A percentile compares a stretch with the other conserved stretches of the same genome.
These are phyloP conservation scores for Saturnispora sanitii DNA, from an alignment of 805 yeast species.

Conservation along the genomic window DNA sequence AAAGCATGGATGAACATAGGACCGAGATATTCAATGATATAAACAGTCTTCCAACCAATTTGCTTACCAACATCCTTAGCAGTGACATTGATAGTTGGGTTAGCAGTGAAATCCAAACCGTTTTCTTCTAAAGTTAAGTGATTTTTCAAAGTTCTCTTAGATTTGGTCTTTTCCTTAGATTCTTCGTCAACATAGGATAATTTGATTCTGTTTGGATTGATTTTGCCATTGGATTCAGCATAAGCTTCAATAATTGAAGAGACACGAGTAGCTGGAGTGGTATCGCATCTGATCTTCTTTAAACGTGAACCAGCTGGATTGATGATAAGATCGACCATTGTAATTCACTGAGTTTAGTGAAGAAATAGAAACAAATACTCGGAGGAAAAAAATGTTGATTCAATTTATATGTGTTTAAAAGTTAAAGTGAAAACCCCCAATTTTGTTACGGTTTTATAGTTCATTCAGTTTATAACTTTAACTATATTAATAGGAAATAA, in stretches of 20 bases:
- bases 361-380: neutral
- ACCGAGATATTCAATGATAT: slow-evolving; percentile 77
- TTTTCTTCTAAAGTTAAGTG: slow-evolving; percentile 37
- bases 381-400: neutral
- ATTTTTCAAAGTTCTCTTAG: slow-evolving; percentile 36
- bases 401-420: too few relatives aligned
- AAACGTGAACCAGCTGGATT: slow-evolving; percentile 53
- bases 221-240: slow-evolving; percentile 29
- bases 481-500: too few relatives aligned
- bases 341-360: neutral
- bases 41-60: slow-evolving; percentile 87
- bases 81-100: slow-evolving; percentile 35
- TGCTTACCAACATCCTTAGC: slow-evolving; percentile 93
- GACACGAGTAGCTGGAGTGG: slow-evolving; percentile 27
- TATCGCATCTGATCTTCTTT: slow-evolving; percentile 36
- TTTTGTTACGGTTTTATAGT: too few relatives aligned
- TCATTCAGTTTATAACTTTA: too few relatives aligned
- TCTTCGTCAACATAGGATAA: slow-evolving; percentile 32
- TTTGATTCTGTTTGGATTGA: slow-evolving; percentile 44
- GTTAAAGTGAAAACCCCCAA: too few relatives aligned
- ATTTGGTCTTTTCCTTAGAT: slow-evolving; percentile 23
- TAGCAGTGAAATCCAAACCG: slow-evolving; percentile 27
- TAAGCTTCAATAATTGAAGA: slow-evolving; percentile 31
- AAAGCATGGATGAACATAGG: slow-evolving; percentile 76
- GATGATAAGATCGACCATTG: slow-evolving; percentile 40